Evolutionary conservation across 179 eudicot species (phyloP), one percentile per base, ranked within the genome.

Genomic region (Kewa caespitosa): DNA sequence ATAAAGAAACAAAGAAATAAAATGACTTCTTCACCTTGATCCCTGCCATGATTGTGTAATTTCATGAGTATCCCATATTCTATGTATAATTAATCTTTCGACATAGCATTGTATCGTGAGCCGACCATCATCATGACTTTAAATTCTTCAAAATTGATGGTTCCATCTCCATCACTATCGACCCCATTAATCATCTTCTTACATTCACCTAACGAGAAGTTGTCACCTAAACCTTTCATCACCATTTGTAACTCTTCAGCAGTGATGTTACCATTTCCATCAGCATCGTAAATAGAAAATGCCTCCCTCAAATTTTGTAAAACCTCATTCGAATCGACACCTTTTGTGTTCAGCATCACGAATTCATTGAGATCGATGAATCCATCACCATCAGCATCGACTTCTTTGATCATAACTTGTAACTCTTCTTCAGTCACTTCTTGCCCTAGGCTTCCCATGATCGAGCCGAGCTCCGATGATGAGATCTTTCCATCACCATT

Each of bases 51-150:
- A n/a, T 20, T 57, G 33, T 57, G n/a, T 28, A 57, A 57, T 33
- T 25, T 25, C n/a, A 57, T 27, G 14, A 57, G 2, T 27, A 22
- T 22, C 2, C 30, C 5, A 25, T 18, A 57, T 27, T 28, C 8
- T 12, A 46, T n/a, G n/a, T 12, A 12, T 28, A 17, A 57, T 57
- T 8, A 57, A 57, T 57, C 63, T 57, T 23, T 6, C 30, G 57
- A 25, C 61, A 62, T 76, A 27, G 70, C 38, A 75, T 80, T 80
- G 39, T 80, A 67, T 34, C 89, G 66, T 30, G 81, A 74, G 12
- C 89, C 92, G 68, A 78, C 78, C 69, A 74, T 71, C 93, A 91
- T 91, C 96, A 91, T 91, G 6, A 80, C 80, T 81, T 86, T 89
- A 41, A 91, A 91, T 74, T 91, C 93, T 12, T 91, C 97, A 31